Conservation (phyloP, 192 early-diverging fungal genomes). For the Phycomyces blakesleeanus region DNA sequence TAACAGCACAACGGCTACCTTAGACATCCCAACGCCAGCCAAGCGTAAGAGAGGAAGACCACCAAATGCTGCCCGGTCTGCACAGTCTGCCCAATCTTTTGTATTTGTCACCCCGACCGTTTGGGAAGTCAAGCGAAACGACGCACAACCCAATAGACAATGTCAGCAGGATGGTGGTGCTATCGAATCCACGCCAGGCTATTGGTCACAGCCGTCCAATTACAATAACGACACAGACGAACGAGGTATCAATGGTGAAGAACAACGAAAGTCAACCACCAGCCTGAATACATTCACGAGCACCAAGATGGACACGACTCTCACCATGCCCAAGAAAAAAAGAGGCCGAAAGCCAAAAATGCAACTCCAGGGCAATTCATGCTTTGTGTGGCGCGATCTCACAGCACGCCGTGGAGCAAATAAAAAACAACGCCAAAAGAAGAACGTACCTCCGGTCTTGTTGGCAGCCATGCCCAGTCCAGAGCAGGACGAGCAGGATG, state of each 20-base stretch:
- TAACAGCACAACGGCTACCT: neutral
- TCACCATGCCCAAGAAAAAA: slow-evolving; percentile 37
- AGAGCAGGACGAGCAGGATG: neutral
- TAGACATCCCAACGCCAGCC: neutral
- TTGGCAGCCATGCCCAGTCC: neutral
- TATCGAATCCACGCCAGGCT: neutral
- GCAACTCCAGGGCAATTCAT: slow-evolving; percentile 34
- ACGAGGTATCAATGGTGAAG: neutral
- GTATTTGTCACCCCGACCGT: slow-evolving; percentile 37
- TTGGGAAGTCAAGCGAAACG: slow-evolving; percentile 28
- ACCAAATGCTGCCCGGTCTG: slow-evolving; percentile 12
- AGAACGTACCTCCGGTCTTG: neutral
- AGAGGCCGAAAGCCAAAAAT: slow-evolving; percentile 38
- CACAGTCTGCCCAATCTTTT: slow-evolving; percentile 7
- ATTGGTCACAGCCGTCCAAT: neutral
- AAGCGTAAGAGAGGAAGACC: slow-evolving; percentile 30
- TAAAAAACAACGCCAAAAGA: neutral
- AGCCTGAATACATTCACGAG: slow-evolving; percentile 26
- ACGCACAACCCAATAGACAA: neutral
- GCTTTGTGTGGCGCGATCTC: slow-evolving; percentile 38
- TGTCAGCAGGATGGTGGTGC: neutral
- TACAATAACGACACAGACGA: neutral
- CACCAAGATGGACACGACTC: slow-evolving; percentile 23
- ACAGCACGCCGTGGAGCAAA: slow-evolving; percentile 29
- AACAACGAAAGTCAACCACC: slow-evolving; percentile 1